phyloP scores from a whole-genome alignment of 2,329 filamentous ascomycete genomes.

The Endoconidiophora laricicola region DNA sequence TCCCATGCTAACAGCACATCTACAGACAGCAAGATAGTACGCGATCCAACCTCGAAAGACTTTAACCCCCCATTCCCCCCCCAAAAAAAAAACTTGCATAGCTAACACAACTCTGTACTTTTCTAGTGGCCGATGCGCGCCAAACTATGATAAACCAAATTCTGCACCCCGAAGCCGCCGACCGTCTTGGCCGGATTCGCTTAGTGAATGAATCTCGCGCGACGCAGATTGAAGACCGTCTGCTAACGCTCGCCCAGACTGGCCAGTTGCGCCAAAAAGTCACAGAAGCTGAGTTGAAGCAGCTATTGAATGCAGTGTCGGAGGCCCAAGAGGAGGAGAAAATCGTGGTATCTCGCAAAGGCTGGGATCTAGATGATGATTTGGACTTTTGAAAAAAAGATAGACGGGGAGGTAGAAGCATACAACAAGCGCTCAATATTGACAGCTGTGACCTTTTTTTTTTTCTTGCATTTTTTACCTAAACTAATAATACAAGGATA shows the following conservation, averaged over 20 bases:
- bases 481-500: too few species aligned
- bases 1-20: background rate
- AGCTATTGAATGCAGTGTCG: slow-evolving; percentile 68
- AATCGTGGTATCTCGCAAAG: slow-evolving; percentile 76
- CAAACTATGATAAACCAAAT: slow-evolving; percentile 74
- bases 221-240: slow-evolving; percentile 74
- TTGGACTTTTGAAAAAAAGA: slow-evolving; percentile 35
- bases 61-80: background rate
- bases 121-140: slow-evolving; percentile 45
- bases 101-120: background rate
- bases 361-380: slow-evolving; percentile 72
- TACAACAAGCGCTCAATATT: too few species aligned
- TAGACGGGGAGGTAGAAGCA: too few species aligned
- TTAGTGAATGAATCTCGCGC: slow-evolving; percentile 90
- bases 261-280: slow-evolving; percentile 80
- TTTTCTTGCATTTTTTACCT: background rate
- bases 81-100: background rate
- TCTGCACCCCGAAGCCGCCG: slow-evolving; percentile 81
- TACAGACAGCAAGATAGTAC: slow-evolving; percentile 19
- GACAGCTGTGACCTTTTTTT: too few species aligned
- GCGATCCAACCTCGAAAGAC: slow-evolving; percentile 2
- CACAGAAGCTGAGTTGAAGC: slow-evolving; percentile 84
- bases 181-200: slow-evolving; percentile 83
- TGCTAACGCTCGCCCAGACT: slow-evolving; percentile 78
- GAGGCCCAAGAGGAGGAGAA: slow-evolving; percentile 66